These are phyloP conservation scores for Mesotaenium endlicherianum DNA, from an alignment of 139 green algal genomes.

Conservation along the genomic window DNA sequence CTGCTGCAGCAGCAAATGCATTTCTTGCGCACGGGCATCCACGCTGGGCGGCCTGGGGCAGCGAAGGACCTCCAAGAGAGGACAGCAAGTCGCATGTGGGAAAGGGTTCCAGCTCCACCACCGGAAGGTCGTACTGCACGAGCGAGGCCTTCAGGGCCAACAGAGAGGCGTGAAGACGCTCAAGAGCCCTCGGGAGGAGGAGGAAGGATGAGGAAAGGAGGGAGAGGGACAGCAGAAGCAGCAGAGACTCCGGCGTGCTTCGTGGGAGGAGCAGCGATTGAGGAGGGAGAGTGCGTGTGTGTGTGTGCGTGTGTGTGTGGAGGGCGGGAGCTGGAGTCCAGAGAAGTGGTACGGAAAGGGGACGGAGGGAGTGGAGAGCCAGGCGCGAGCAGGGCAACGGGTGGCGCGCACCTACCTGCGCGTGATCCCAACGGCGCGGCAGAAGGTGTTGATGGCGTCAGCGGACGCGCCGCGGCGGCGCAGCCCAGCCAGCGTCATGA, in stretches of 20 bases:
- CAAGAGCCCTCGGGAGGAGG: no score
- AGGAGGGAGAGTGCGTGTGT: background rate
- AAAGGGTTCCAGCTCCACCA: background rate
- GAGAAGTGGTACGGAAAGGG: background rate
- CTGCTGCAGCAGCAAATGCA: no score
- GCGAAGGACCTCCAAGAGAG: no score
- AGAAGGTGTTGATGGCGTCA: conserved; percentile 93
- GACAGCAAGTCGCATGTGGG: background rate
- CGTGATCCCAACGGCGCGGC: conserved; percentile 61
- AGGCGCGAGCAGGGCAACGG: background rate
- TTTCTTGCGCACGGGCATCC: no score
- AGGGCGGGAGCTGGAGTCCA: background rate
- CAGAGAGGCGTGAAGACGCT: background rate
- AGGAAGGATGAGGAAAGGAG: background rate
- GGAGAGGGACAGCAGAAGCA: background rate
- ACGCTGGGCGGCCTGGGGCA: no score
- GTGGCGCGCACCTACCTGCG: conserved; percentile 7
- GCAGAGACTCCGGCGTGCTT: background rate
- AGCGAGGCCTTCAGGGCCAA: background rate
- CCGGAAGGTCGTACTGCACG: background rate
- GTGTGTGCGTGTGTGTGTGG: background rate
- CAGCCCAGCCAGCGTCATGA: conserved; percentile 90
- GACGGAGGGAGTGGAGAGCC: background rate
- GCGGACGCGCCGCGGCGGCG: conserved; percentile 80
- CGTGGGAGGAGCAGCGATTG: no score